Conservation (phyloP, 768 basidiomycete genomes). For the Suillus ampliporus region DNA sequence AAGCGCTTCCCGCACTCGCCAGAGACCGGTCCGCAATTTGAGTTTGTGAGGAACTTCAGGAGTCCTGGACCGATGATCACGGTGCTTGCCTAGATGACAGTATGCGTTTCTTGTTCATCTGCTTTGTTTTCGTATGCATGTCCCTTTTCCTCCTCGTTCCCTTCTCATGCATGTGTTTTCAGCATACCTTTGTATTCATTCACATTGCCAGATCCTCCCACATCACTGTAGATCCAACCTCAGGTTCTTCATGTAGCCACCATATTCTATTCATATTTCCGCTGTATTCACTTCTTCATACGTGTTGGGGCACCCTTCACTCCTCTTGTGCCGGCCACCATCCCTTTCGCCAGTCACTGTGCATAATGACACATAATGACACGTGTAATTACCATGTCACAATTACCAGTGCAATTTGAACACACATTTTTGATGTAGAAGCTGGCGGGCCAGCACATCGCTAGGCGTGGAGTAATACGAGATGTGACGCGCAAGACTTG, state of each 20-base stretch:
- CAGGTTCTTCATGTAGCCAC: neutral
- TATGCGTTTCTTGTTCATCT: neutral
- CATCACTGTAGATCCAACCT: neutral
- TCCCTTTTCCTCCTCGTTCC: neutral
- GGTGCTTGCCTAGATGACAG: neutral
- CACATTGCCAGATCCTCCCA: neutral
- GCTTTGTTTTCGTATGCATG: neutral
- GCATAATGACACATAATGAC: neutral
- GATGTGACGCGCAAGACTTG: too few species aligned
- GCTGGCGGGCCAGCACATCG: too few species aligned
- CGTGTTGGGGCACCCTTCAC: neutral
- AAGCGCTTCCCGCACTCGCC: constrained; percentile 76
- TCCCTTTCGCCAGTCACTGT: neutral
- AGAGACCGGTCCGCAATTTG: constrained; percentile 80
- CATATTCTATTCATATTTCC: constrained; percentile 5
- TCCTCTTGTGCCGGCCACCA: neutral
- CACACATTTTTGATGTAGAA: neutral
- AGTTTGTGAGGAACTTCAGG: constrained; percentile 69
- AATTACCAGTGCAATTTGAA: too few species aligned
- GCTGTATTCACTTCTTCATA: neutral
- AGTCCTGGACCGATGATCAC: constrained; percentile 2
- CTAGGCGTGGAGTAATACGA: too few species aligned
- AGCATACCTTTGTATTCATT: neutral
- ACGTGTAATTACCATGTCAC: neutral
- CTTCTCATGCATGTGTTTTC: neutral